phyloP scores from a whole-genome alignment of 179 eudicot genomes.

The Kewa caespitosa region DNA sequence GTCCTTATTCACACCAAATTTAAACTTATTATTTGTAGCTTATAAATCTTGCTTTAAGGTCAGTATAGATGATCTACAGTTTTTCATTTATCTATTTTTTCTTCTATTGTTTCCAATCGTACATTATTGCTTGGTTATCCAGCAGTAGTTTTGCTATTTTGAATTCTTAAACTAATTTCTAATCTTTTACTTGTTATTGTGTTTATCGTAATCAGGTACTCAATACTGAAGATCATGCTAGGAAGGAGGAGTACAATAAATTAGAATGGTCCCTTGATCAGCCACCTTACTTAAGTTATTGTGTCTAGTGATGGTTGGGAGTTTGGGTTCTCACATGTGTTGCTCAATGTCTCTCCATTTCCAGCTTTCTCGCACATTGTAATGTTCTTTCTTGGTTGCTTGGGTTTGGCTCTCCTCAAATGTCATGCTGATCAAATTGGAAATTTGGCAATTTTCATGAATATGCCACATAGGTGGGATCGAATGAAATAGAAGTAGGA shows the following conservation, averaged over 20 bases:
- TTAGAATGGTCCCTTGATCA: constrained; percentile 73
- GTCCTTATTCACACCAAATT: too few species aligned
- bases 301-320: not conserved
- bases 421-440: not conserved
- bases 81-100: too few species aligned
- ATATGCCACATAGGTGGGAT: constrained; percentile 60
- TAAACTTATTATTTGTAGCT: too few species aligned
- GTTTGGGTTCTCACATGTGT: not conserved
- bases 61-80: too few species aligned
- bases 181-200: too few species aligned
- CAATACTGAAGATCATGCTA: constrained; percentile 39
- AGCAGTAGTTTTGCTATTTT: too few species aligned
- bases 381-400: not conserved
- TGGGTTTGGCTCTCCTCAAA: not conserved
- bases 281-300: constrained; percentile 64
- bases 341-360: not conserved
- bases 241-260: constrained; percentile 70
- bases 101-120: too few species aligned
- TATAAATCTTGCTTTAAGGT: too few species aligned
- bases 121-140: too few species aligned
- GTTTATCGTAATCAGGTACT: too few species aligned
- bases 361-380: not conserved
- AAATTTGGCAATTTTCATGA: too few species aligned
- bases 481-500: constrained; percentile 72
- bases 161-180: too few species aligned